Evolutionary conservation across 1,139 yeast genomes (phyloP).

Genomic region (Zygoascus sp.): DNA sequence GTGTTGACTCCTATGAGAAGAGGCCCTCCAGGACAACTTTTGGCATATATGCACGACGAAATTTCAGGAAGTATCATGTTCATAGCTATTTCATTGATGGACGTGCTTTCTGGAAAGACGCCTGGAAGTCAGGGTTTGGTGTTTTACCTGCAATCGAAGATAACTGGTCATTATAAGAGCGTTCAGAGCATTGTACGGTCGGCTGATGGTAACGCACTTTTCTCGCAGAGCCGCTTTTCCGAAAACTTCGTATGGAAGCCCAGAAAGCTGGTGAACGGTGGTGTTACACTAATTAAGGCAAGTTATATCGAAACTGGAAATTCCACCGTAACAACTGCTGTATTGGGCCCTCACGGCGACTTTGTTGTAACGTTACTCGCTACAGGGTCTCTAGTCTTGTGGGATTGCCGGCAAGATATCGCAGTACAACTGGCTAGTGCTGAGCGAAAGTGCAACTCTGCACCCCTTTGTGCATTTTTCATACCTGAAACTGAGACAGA

Average conservation of each 20-base stretch:
- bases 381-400: constrained; percentile 47
- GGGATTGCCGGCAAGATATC: constrained; percentile 49
- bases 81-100: neutral
- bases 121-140: neutral
- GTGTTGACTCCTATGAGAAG: neutral
- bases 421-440: constrained; percentile 22
- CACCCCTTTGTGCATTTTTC: constrained; percentile 42
- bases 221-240: constrained; percentile 40
- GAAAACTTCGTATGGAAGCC: constrained; percentile 36
- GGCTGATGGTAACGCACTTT: constrained; percentile 51
- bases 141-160: constrained; percentile 20
- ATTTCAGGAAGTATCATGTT: neutral
- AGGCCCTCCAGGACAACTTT: constrained; percentile 21
- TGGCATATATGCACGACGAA: constrained; percentile 44
- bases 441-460: constrained; percentile 20
- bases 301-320: constrained; percentile 27
- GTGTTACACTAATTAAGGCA: constrained; percentile 26
- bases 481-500: constrained; percentile 50
- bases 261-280: constrained; percentile 24
- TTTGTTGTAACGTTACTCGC: constrained; percentile 41
- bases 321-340: constrained; percentile 45
- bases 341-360: constrained; percentile 53
- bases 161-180: constrained; percentile 84
- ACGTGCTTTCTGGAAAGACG: neutral
- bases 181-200: constrained; percentile 64